These are phyloP conservation scores for Asterophora parasitica DNA, from an alignment of 768 basidiomycete species.

Conservation along the genomic window DNA sequence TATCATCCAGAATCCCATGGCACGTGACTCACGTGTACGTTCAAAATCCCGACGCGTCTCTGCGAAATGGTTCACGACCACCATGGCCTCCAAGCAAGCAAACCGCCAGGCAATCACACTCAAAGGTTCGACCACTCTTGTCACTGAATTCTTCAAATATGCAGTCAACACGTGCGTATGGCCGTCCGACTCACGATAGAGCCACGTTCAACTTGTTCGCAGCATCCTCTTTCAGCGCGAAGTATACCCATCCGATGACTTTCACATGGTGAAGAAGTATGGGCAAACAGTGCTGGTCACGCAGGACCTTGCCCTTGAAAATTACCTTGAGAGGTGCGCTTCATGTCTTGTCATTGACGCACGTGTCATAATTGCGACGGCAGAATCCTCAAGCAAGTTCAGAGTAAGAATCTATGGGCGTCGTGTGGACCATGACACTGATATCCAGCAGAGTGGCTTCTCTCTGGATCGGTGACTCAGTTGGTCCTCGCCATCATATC, in stretches of 20 bases:
- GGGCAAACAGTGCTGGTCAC: slow-evolving; percentile 94
- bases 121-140: slow-evolving; percentile 89
- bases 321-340: slow-evolving; percentile 80
- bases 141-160: slow-evolving; percentile 99
- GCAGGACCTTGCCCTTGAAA: slow-evolving; percentile 88
- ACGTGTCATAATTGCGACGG: background rate
- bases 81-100: slow-evolving; percentile 44
- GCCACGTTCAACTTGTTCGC: slow-evolving; percentile 13
- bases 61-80: slow-evolving; percentile 1
- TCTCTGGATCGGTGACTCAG: slow-evolving; percentile 88
- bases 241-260: slow-evolving; percentile 97
- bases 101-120: slow-evolving; percentile 82
- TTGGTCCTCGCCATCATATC: slow-evolving; percentile 95
- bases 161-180: slow-evolving; percentile 87
- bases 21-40: slow-evolving; percentile 30
- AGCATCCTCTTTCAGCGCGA: slow-evolving; percentile 96
- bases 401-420: slow-evolving; percentile 53
- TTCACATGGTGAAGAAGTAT: slow-evolving; percentile 99
- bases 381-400: slow-evolving; percentile 88
- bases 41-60: slow-evolving; percentile 13
- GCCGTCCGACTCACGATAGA: background rate
- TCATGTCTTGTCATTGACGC: background rate
- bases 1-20: background rate
- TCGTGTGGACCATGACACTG: background rate
- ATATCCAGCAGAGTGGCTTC: slow-evolving; percentile 74